Evolutionary conservation across 192 early-diverging fungal genomes (phyloP).

Genomic region (Diversispora eburnea): DNA sequence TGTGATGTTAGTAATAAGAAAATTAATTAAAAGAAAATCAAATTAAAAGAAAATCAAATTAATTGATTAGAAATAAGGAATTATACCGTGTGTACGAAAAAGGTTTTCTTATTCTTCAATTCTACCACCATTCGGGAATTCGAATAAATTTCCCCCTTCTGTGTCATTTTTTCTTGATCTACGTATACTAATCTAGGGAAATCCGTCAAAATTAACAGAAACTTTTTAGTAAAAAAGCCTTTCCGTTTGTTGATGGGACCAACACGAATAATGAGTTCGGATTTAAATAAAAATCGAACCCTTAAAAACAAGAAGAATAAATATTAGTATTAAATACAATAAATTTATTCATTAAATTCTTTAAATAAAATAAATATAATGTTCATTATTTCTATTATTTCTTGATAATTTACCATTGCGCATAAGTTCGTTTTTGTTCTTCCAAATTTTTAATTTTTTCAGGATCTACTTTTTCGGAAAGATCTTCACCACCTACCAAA

Average conservation of each 20-base stretch:
- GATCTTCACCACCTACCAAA: slow-evolving; percentile 14
- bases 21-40: not conserved
- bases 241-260: slow-evolving; percentile 57
- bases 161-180: slow-evolving; percentile 52
- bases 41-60: not conserved
- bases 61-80: not conserved
- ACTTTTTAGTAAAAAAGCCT: slow-evolving; percentile 53
- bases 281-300: slow-evolving; percentile 41
- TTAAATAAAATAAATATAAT: not conserved
- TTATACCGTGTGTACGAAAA: slow-evolving; percentile 61
- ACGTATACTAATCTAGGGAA: slow-evolving; percentile 62
- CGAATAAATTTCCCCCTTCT: slow-evolving; percentile 62
- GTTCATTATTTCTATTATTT: not conserved
- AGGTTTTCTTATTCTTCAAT: slow-evolving; percentile 56
- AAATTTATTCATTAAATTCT: too few species aligned
- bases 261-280: slow-evolving; percentile 59
- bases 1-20: not conserved
- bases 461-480: slow-evolving; percentile 25
- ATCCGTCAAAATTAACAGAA: slow-evolving; percentile 66
- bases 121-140: slow-evolving; percentile 53
- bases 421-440: slow-evolving; percentile 25
- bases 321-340: not conserved
- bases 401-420: slow-evolving; percentile 25
- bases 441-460: slow-evolving; percentile 18
- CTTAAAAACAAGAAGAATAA: slow-evolving; percentile 20